Evolutionary conservation across 2,329 filamentous ascomycete species (phyloP).

Genomic region (Paradendryphiella salina): DNA sequence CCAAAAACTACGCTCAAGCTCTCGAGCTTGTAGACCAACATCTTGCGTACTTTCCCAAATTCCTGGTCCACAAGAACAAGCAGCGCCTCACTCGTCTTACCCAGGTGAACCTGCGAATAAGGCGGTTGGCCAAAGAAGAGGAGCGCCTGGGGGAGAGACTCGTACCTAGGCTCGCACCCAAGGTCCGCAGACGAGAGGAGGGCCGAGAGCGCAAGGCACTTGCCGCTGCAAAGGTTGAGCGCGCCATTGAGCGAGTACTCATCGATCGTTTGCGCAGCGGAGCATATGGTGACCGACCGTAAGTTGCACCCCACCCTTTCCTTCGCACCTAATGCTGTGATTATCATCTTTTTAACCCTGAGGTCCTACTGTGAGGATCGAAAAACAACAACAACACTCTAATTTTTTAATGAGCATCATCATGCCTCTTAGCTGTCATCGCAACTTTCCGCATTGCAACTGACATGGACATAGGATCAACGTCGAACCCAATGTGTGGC

Average conservation of each 20-base stretch:
- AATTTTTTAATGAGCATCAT: slow-evolving; percentile 13
- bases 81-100: slow-evolving; percentile 89
- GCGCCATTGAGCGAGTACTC: slow-evolving; percentile 92
- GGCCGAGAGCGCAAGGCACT: slow-evolving; percentile 55
- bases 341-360: slow-evolving; percentile 18
- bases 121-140: slow-evolving; percentile 83
- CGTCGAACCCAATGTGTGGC: slow-evolving; percentile 93
- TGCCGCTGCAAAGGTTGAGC: slow-evolving; percentile 83
- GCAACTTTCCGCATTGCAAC: background rate
- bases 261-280: slow-evolving; percentile 89
- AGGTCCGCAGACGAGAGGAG: slow-evolving; percentile 65
- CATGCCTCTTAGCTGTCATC: background rate
- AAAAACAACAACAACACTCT: slow-evolving; percentile 17
- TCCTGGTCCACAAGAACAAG: slow-evolving; percentile 92
- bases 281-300: slow-evolving; percentile 88
- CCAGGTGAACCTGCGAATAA: slow-evolving; percentile 80
- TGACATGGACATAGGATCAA: slow-evolving; percentile 59
- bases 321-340: slow-evolving; percentile 4
- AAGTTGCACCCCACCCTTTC: background rate
- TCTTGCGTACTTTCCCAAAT: slow-evolving; percentile 88
- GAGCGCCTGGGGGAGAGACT: slow-evolving; percentile 85
- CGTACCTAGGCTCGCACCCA: slow-evolving; percentile 87
- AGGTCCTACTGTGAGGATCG: slow-evolving; percentile 12
- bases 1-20: slow-evolving; percentile 86
- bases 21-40: slow-evolving; percentile 69